Evolutionary conservation across 495 filamentous ascomycete species (phyloP), one percentile per base, ranked within the genome.

Genomic region (Hypoxylon subgilvum): DNA sequence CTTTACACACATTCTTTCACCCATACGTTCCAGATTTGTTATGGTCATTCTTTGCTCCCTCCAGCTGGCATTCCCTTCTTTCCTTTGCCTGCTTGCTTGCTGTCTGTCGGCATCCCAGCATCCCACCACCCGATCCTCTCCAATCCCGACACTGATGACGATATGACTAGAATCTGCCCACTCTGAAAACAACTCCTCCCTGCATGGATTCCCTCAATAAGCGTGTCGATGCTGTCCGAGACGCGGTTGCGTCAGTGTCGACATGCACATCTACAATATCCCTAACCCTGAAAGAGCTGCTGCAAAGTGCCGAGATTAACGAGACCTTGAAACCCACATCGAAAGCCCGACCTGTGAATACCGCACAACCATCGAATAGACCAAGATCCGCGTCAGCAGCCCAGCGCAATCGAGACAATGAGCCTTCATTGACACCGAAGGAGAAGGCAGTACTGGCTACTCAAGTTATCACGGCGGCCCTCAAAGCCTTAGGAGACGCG

Each of bases 361-460:
- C 44, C 31, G 44, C 61, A 8, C 47, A 62, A 27, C 27, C 59
- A 6, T 21, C 50, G 4, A 55, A 45, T 42, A 65, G 67, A 52
- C 35, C 66, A 10, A 65, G 62, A 10, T 49, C 63, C 30, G 66
- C 30, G 10, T 48, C 66, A 14, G 53, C 49, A 16, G 38, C 58
- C 5, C 51, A 60, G 23, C 36, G 63, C 7, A 57, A 62, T 30
- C 71, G 59, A 19, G 61, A 59, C 16, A 54, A 61, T 54, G 57
- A 57, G 30, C 65, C 70, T 23, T 71, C 69, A 38, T 70, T 88
- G 38, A 78, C 81, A 6, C 53, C 75, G 13, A 84, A 84, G 54
- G 85, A 91, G 57, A 86, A 79, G 68, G 82, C 84, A 1, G 77
- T 85, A 32, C 77, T 96, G 34, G 90, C 91, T 3, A 93, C 92